Percentiles rank a stretch among this genome's conserved stretches.
Evolutionary conservation across 768 basidiomycete genomes (phyloP).

Genomic region (Russula brevipes): DNA sequence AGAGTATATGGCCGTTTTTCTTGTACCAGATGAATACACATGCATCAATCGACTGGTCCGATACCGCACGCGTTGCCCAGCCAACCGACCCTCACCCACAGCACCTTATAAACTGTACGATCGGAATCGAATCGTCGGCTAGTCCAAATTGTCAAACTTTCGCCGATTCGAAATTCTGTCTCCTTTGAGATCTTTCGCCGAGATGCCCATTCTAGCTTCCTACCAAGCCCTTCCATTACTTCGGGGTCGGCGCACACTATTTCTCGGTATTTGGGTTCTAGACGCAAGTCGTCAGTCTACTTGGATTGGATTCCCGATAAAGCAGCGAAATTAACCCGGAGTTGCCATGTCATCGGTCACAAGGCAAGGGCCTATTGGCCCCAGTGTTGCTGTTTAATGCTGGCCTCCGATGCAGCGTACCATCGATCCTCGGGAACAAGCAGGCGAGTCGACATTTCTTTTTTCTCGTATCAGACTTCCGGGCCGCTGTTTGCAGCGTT

Average conservation of each 20-base stretch:
- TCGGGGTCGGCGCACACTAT: background rate
- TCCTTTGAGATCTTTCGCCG: background rate
- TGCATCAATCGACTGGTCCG: background rate
- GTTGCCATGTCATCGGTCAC: conserved; percentile 14
- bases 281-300: background rate
- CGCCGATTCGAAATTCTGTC: conserved; percentile 1
- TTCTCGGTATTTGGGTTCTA: background rate
- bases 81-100: conserved; percentile 1
- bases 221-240: background rate
- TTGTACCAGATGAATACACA: background rate
- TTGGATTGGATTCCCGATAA: background rate
- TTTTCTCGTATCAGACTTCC: background rate
- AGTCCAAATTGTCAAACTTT: background rate
- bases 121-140: background rate
- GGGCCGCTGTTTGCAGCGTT: too few relatives aligned
- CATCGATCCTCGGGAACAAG: conserved; percentile 4
- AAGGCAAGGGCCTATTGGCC: background rate
- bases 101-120: background rate
- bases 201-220: background rate
- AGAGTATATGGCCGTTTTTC: background rate
- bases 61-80: conserved; percentile 7
- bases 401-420: background rate
- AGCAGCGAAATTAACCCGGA: conserved; percentile 1
- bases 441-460: background rate
- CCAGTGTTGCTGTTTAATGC: background rate